These are phyloP conservation scores for Mesembryanthemum crystallinum DNA, from an alignment of 148 eudicot species.

Conservation along the genomic window DNA sequence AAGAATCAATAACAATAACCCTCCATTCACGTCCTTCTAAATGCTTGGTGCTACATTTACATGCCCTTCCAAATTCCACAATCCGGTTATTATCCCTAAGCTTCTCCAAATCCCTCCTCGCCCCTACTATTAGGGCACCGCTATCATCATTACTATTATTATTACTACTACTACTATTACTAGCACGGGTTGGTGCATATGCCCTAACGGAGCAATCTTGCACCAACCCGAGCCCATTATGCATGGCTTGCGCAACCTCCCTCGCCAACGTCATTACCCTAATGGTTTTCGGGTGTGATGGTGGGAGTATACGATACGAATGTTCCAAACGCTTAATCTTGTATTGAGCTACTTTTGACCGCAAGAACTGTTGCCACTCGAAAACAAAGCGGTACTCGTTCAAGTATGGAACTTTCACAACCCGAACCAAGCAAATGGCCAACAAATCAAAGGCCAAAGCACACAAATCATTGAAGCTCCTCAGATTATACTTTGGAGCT, in stretches of 20 bases:
- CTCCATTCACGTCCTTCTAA: background rate
- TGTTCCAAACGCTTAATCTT: background rate
- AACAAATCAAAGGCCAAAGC: too few relatives aligned
- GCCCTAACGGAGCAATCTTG: background rate
- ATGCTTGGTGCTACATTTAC: background rate
- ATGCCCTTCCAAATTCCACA: background rate
- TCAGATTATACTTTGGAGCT: too few relatives aligned
- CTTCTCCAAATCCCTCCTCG: too few relatives aligned
- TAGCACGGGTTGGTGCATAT: background rate
- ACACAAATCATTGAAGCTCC: too few relatives aligned
- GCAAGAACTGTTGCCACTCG: too few relatives aligned
- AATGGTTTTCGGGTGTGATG: background rate
- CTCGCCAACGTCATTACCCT: background rate
- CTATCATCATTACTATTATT: too few relatives aligned
- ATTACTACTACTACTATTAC: too few relatives aligned
- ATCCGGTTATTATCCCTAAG: background rate
- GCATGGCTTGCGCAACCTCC: constrained; percentile 9
- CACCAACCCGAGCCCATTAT: background rate
- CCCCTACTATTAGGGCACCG: too few relatives aligned
- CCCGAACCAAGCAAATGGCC: too few relatives aligned
- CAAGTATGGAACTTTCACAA: too few relatives aligned
- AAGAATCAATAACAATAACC: background rate
- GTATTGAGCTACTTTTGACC: background rate
- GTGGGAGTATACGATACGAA: background rate
- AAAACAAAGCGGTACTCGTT: too few relatives aligned